Base-by-base conservation (phyloP, 441 rosid genomes). In the Adansonia gregorii region DNA sequence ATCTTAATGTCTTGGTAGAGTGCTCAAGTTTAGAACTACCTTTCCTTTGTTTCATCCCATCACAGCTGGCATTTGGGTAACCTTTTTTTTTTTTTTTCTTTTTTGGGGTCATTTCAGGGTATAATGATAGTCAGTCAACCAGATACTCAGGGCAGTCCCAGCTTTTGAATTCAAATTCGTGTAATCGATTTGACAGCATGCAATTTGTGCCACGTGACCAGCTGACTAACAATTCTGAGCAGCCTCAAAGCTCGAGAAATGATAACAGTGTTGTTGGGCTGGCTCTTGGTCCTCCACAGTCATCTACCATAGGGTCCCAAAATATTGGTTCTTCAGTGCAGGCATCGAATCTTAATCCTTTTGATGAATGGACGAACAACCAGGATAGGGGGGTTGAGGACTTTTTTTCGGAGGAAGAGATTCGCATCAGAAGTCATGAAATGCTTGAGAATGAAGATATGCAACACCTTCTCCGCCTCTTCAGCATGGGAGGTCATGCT, bases 401-500 rank as follows among this genome's bases (percentile, higher is more conserved):
- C 39, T 89, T 85, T 74, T 83, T 93, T 65, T 82, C 98, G 3
- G 99, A 97, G 88, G 99, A 97, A 82, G 98, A 94, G 73, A 92
- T 94, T 67, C 95, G 98, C 66, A 31, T 90, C 64, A 86, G 93
- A 83, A 97, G 98, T 82, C 87, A 92, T 76, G 99, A 97, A 85
- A 94, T 97, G 97, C 98, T 97, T 2, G 98, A 93, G 87, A 93
- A 87, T 72, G 99, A 94, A 83, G 99, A 94, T 67, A 94, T 96
- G 99, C 98, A 97, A 72, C 97, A 92, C 78, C 85, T 91, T 77
- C 98, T 97, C 55, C 85, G 95, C 6, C 76, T 89, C 74, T 97
- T 97, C 79, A 97, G 94, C 83, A 88, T 94, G 95, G 99, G 98
- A 76, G 94, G 91, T 70, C 91, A 88, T 67, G 76, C 84, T 48